These are phyloP conservation scores for Fusarium dimerum DNA, from an alignment of 2,329 filamentous ascomycete genomes.

Conservation along the genomic window DNA sequence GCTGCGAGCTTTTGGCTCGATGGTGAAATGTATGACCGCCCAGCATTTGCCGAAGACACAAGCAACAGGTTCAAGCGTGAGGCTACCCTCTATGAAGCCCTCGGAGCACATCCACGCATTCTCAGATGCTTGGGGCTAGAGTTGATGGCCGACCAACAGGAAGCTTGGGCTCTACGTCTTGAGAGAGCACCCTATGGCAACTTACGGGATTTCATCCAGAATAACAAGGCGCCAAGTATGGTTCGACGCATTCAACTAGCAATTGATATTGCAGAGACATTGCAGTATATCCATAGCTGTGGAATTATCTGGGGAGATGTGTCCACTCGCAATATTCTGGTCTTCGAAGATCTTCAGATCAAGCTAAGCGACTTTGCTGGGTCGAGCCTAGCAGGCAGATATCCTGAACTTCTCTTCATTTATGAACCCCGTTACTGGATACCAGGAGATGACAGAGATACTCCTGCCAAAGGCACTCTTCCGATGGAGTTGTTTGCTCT, in stretches of 20 bases:
- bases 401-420: too few species aligned
- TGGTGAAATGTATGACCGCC: slow-evolving; percentile 4
- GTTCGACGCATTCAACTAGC: background rate
- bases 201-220: background rate
- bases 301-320: slow-evolving; percentile 3
- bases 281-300: slow-evolving; percentile 1
- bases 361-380: too few species aligned
- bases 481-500: slow-evolving; percentile 5
- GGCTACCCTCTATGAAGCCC: slow-evolving; percentile 2
- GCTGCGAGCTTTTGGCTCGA: slow-evolving; percentile 3
- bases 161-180: slow-evolving; percentile 4
- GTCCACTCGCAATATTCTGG: slow-evolving; percentile 2
- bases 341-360: too few species aligned
- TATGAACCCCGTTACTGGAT: too few species aligned
- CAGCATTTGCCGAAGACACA: slow-evolving; percentile 2
- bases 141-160: background rate
- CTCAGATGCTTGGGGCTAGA: background rate
- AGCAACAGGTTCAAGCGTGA: slow-evolving; percentile 3
- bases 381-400: too few species aligned
- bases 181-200: slow-evolving; percentile 5
- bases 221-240: background rate
- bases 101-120: slow-evolving; percentile 1
- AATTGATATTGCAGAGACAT: background rate
- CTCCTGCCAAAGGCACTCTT: too few species aligned
- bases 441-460: too few species aligned